A percentile compares a stretch with the other conserved stretches of the same genome.
These are phyloP conservation scores for Sugiyamaella smithiae DNA, from an alignment of 805 yeast species.

Conservation along the genomic window DNA sequence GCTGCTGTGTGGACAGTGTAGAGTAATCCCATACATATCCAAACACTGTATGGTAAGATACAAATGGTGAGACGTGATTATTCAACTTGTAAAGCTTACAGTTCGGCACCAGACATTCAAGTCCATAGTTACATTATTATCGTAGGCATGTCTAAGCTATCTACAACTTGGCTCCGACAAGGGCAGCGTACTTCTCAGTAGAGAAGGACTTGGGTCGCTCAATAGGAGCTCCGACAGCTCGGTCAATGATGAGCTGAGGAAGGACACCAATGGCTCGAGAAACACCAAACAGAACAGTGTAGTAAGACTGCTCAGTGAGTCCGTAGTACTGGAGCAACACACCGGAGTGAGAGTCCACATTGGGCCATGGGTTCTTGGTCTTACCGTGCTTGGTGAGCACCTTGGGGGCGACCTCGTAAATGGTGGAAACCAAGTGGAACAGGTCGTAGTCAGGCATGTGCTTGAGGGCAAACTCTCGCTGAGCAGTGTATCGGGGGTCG, in stretches of 20 bases:
- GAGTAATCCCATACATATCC: no score
- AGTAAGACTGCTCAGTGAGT: constrained; percentile 74
- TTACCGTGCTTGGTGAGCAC: constrained; percentile 82
- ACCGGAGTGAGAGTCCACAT: constrained; percentile 86
- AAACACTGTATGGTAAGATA: no score
- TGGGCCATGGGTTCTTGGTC: constrained; percentile 93
- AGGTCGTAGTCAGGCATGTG: constrained; percentile 65
- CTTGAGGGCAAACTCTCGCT: constrained; percentile 72
- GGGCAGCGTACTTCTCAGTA: constrained; percentile 84
- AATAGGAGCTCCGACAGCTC: constrained; percentile 77
- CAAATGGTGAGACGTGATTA: no score
- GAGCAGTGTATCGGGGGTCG: constrained; percentile 85
- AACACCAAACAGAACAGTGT: constrained; percentile 84
- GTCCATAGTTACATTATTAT: no score
- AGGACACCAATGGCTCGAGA: constrained; percentile 79
- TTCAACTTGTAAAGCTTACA: no score
- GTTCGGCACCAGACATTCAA: no score
- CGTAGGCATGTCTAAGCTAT: no score
- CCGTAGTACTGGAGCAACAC: constrained; percentile 84
- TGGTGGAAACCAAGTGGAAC: constrained; percentile 73
- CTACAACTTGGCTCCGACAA: constrained; percentile 40
- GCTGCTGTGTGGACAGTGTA: no score
- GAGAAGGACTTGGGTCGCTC: constrained; percentile 94
- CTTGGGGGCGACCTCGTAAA: constrained; percentile 79
- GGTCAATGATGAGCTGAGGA: constrained; percentile 80